Base-by-base conservation (phyloP, 2,329 filamentous ascomycete genomes). In the Ophiostoma ulmi region DNA sequence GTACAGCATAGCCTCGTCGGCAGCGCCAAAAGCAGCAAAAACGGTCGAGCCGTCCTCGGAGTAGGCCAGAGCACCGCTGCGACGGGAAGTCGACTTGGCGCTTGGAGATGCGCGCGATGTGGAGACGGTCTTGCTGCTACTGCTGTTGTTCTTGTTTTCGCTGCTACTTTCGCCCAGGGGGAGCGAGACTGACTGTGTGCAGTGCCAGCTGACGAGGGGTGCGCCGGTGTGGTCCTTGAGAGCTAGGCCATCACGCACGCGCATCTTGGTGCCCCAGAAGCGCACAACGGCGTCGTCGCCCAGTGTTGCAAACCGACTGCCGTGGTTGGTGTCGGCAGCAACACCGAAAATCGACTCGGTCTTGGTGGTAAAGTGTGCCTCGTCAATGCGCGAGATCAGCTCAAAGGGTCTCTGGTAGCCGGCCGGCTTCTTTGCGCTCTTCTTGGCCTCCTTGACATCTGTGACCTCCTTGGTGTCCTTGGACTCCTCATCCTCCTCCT, bases 31-130 rank as follows among this genome's bases (percentile, higher is more conserved):
- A 5, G 87, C 88, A 67, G 89, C 88, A 68, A 92, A 93, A n/a
- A 97, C 81, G 1, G 91, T 87, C 14, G 93, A 96, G 1, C 92
- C 92, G 77, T 97, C 93, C 73, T 92, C 88, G 0, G 93, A 97
- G 77, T 92, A 97, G 35, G 89, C 84, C 58, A 97, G 79, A 64
- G 86, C 87, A 17, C 91, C 92, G 71, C 87, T 86, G n/a, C 77
- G 75, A 20, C 74, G 73, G 3, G 31, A 44, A 17, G 79, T 76
- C 41, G 79, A 74, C 66, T 77, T 77, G 69, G 78, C 79, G 39
- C 78, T 22, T 13, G 26, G 41, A 14, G 65, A 66, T 65, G 63
- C 61, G 48, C 44, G 41, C 14, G 13, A 63, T 14, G 11, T 35
- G 35, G 64, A 66, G 17, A 20, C 36, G 41, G n/a, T 70, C 26